These are phyloP conservation scores for Gaertneriomyces semiglobifer DNA, from an alignment of 192 early-diverging fungal species.

Conservation along the genomic window DNA sequence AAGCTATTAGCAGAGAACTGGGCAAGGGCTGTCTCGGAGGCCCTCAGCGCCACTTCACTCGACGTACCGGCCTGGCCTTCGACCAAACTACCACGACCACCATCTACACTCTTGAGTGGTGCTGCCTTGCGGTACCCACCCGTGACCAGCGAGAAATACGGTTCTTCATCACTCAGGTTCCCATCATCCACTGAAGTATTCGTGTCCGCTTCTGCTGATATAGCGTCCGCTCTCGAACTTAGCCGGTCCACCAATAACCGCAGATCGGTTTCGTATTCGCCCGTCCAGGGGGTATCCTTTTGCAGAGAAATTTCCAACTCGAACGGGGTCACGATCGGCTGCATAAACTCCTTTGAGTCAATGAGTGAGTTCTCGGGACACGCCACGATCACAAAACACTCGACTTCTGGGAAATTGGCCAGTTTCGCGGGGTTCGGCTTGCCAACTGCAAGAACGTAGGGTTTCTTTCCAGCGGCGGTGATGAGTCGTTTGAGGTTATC, in stretches of 20 bases:
- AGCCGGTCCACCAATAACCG: constrained; percentile 29
- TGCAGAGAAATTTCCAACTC: constrained; percentile 82
- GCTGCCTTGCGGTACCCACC: constrained; percentile 61
- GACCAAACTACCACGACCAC: constrained; percentile 33
- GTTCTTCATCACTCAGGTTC: constrained; percentile 59
- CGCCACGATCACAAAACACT: constrained; percentile 85
- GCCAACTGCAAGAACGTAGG: constrained; percentile 85
- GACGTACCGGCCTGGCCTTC: too few species aligned
- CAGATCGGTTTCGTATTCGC: constrained; percentile 44
- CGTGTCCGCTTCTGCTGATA: neutral
- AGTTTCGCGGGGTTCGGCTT: constrained; percentile 95
- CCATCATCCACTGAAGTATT: constrained; percentile 39
- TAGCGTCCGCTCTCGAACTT: constrained; percentile 27
- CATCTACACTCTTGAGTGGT: constrained; percentile 13
- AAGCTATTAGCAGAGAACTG: constrained; percentile 53
- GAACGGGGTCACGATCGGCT: constrained; percentile 90
- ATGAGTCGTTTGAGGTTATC: constrained; percentile 75
- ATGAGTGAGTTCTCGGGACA: constrained; percentile 94
- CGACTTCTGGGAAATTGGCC: constrained; percentile 95
- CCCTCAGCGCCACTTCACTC: constrained; percentile 39
- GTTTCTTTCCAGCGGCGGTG: constrained; percentile 68
- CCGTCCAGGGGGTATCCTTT: constrained; percentile 34
- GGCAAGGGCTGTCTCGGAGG: constrained; percentile 49
- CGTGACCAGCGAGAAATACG: constrained; percentile 88
- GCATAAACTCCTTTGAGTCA: constrained; percentile 85